A percentile compares a stretch with the other conserved stretches of the same genome.
These are phyloP conservation scores for Verticillium klebahnii DNA, from an alignment of 2,329 filamentous ascomycete genomes.

Conservation along the genomic window DNA sequence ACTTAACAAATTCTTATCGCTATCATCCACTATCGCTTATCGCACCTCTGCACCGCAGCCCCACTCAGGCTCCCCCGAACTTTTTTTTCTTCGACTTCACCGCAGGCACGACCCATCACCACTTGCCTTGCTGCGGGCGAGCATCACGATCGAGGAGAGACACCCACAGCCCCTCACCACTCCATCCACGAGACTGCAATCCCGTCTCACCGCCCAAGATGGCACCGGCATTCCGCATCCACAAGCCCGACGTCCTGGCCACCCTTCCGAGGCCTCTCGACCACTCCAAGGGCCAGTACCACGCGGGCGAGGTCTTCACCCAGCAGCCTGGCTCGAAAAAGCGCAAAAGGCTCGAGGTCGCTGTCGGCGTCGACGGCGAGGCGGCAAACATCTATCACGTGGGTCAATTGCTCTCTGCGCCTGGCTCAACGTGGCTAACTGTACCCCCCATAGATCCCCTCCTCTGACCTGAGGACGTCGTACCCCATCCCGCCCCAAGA, in stretches of 20 bases:
- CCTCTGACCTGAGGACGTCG: constrained; percentile 58
- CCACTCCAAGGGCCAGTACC: constrained; percentile 39
- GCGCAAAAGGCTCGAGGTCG: constrained; percentile 59
- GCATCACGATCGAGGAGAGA: not conserved
- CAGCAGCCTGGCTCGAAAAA: constrained; percentile 54
- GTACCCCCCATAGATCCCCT: constrained; percentile 44
- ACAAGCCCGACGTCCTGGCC: constrained; percentile 60
- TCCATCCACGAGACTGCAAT: not conserved
- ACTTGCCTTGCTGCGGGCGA: not conserved
- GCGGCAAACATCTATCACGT: constrained; percentile 64
- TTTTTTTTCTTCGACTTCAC: constrained; percentile 11
- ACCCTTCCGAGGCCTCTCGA: constrained; percentile 55
- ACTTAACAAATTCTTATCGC: not conserved
- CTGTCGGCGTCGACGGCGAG: constrained; percentile 61
- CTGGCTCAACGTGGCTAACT: constrained; percentile 11
- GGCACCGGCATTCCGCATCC: constrained; percentile 57
- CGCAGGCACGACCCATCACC: not conserved
- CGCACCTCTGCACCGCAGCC: not conserved
- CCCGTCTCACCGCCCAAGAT: constrained; percentile 27
- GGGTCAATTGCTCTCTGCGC: constrained; percentile 19
- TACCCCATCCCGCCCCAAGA: constrained; percentile 64
- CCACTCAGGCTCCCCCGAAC: constrained; percentile 3
- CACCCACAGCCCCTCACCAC: not conserved
- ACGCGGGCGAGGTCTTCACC: constrained; percentile 57
- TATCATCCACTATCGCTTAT: not conserved